Evolutionary conservation across 2,329 filamentous ascomycete species (phyloP), one percentile per base, ranked within the genome.

Genomic region (Fusarium sp.): DNA sequence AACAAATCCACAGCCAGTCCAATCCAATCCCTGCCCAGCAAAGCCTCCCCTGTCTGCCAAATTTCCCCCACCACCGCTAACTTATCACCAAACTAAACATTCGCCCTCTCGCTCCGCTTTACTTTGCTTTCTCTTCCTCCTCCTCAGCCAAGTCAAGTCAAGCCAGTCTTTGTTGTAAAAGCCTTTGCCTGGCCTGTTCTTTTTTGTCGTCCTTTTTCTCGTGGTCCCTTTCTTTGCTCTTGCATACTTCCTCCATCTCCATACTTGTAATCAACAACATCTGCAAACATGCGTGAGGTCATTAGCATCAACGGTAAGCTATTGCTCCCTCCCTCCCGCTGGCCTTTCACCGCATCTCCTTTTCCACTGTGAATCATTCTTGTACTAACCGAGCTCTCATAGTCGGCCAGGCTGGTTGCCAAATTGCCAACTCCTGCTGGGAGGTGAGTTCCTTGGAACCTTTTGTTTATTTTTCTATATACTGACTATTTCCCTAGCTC

Each of bases 361-460:
- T 59, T 65, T 62, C 13, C 23, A 18, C 23, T 33, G n/a, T 23
- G 47, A 38, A 50, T 36, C 37, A 18, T 30, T 28, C 45, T 41
- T 34, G 77, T 83, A 77, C 88, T 91, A 80, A 92, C 85, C 72
- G 74, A 78, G 77, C 82, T 69, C 76, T 52, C 79, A 79, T 83
- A 99, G 96, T 99, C 88, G 96, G 96, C 85, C 96, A 99, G 90
- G 96, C 96, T 82, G 96, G 96, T 92, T 98, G 96, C 91, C 96
- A 99, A 84, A 99, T 99, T 81, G 96, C 95, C 86, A 99, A 99
- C 88, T 96, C 96, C 78, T 98, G 96, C 91, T 99, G 96, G 96
- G 96, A 99, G 94, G 96, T 99, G 86, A 87, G 93, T 87, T 77
- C 65, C 62, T 45, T 67, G 30, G 44, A 41, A 8, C 23, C 8